These are phyloP conservation scores for Starmerella kuoi DNA, from an alignment of 805 yeast species.

Conservation along the genomic window DNA sequence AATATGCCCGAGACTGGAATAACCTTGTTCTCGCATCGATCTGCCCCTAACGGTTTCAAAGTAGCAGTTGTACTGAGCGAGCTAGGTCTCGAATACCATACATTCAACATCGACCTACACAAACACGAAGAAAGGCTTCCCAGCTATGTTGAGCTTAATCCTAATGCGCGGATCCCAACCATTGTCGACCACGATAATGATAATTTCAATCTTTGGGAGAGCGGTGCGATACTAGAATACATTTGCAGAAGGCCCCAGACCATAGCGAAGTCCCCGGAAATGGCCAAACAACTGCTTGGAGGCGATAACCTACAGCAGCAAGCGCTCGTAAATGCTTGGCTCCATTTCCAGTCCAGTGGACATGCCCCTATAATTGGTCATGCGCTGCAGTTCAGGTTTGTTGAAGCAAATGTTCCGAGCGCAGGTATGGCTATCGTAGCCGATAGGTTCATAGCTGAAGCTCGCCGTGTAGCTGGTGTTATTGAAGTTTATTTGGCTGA, in stretches of 20 bases:
- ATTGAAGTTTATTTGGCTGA: conserved; percentile 92
- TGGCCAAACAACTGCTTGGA: conserved; percentile 46
- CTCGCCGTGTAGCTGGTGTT: conserved; percentile 83
- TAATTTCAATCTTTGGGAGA: conserved; percentile 82
- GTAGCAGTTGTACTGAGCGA: conserved; percentile 85
- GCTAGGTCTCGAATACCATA: conserved; percentile 62
- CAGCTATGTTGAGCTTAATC: conserved; percentile 84
- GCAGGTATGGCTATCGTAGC: conserved; percentile 82
- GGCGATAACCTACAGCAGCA: conserved; percentile 67
- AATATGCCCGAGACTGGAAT: conserved; percentile 72
- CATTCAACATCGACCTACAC: conserved; percentile 76
- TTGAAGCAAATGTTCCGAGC: conserved; percentile 50
- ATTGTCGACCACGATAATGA: conserved; percentile 76
- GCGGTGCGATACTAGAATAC: conserved; percentile 82
- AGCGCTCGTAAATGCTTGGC: conserved; percentile 75
- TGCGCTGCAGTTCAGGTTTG: conserved; percentile 84
- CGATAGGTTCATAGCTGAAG: conserved; percentile 73
- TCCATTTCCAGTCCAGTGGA: conserved; percentile 90
- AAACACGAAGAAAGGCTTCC: conserved; percentile 86
- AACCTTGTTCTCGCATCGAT: conserved; percentile 70
- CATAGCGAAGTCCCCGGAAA: conserved; percentile 34
- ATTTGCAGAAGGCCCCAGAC: conserved; percentile 41
- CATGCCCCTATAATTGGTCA: conserved; percentile 99
- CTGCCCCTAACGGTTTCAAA: conserved; percentile 93
- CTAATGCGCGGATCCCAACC: conserved; percentile 93